These are phyloP conservation scores for Dipteronia sinensis DNA, from an alignment of 345 rosid genomes.

Conservation along the genomic window DNA sequence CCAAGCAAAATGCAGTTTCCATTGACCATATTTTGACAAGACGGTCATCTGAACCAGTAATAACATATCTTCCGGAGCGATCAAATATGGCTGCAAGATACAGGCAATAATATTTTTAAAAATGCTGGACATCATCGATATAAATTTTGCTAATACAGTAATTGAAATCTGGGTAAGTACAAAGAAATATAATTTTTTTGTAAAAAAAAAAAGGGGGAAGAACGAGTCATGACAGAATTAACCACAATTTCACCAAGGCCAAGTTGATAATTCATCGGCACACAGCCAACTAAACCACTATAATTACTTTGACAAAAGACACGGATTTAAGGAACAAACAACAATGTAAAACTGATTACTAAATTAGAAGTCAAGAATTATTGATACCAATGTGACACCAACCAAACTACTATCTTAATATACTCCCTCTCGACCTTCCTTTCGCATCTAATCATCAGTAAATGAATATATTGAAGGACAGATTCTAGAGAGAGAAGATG, in stretches of 20 bases:
- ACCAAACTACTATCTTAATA: background rate
- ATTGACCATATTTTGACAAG: slow-evolving; percentile 99
- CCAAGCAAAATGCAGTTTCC: slow-evolving; percentile 99
- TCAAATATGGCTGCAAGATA: slow-evolving; percentile 83
- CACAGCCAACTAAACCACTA: background rate
- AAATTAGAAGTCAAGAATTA: background rate
- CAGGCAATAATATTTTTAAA: slow-evolving; percentile 9
- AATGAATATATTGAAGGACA: background rate
- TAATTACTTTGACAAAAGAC: background rate
- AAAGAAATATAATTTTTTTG: background rate
- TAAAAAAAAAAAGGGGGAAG: background rate
- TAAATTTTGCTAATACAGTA: background rate
- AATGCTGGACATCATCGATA: background rate
- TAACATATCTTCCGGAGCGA: slow-evolving; percentile 92
- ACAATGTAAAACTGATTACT: background rate
- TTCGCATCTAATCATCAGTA: background rate
- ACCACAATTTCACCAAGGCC: background rate
- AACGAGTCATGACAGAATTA: background rate
- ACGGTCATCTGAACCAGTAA: slow-evolving; percentile 98
- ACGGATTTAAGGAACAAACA: background rate
- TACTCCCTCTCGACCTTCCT: slow-evolving; percentile 1
- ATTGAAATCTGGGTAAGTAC: background rate
- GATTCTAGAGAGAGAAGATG: background rate
- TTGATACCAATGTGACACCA: slow-evolving; percentile 10
- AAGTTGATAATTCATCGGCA: background rate